Evolutionary conservation across 495 filamentous ascomycete genomes (phyloP).

Genomic region (Penicillium simplicissimum): DNA sequence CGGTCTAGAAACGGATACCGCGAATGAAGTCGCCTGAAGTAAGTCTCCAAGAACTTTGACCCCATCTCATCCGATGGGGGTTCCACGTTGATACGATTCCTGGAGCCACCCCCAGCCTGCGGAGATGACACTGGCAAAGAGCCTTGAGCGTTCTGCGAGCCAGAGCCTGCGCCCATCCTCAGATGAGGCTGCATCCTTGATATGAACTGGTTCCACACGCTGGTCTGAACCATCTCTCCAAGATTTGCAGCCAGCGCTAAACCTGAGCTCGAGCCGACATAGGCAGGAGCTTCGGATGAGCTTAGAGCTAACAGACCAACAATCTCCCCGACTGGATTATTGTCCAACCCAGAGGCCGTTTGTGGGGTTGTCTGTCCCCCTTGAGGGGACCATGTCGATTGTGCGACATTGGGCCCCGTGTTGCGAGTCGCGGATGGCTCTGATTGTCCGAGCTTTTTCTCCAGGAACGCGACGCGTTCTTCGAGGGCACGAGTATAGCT

Average conservation of each 20-base stretch:
- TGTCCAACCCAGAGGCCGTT: slow-evolving; percentile 31
- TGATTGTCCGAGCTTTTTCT: slow-evolving; percentile 36
- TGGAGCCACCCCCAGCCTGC: slow-evolving; percentile 10
- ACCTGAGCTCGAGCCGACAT: slow-evolving; percentile 55
- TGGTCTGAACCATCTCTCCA: slow-evolving; percentile 56
- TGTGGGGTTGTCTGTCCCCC: slow-evolving; percentile 26
- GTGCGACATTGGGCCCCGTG: slow-evolving; percentile 20
- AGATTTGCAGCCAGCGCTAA: slow-evolving; percentile 50
- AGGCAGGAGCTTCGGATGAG: slow-evolving; percentile 49
- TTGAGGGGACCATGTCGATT: slow-evolving; percentile 30
- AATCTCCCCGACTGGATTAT: slow-evolving; percentile 51
- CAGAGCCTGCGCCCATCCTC: slow-evolving; percentile 4
- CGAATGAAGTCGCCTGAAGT: slow-evolving; percentile 47
- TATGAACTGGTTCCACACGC: slow-evolving; percentile 53
- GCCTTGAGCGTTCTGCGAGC: slow-evolving; percentile 5
- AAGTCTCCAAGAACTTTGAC: slow-evolving; percentile 45
- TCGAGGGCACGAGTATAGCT: slow-evolving; percentile 51
- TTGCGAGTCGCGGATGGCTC: slow-evolving; percentile 20
- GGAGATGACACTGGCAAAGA: slow-evolving; percentile 10
- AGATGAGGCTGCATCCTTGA: slow-evolving; percentile 35
- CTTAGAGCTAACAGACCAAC: slow-evolving; percentile 54
- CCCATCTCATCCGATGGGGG: slow-evolving; percentile 54
- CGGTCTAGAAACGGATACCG: slow-evolving; percentile 54
- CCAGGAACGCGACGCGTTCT: slow-evolving; percentile 49
- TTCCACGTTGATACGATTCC: slow-evolving; percentile 40